Evolutionary conservation across 345 rosid species (phyloP).

Genomic region (Hibiscus syriacus): DNA sequence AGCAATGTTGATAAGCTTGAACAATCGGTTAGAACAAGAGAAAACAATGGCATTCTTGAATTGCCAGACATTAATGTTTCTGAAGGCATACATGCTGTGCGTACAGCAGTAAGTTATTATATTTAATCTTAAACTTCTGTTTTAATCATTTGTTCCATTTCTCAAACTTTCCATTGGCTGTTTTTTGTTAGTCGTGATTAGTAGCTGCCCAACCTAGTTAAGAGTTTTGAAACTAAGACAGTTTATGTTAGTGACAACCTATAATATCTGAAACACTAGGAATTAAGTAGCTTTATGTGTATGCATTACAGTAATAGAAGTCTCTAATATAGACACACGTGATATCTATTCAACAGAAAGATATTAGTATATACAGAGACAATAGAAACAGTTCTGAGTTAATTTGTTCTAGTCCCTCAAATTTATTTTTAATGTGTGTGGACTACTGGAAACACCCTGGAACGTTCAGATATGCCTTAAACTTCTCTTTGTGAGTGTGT

Average conservation of each 20-base stretch:
- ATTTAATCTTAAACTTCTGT: background rate
- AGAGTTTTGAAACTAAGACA: background rate
- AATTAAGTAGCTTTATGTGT: background rate
- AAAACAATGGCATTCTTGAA: slow-evolving; percentile 43
- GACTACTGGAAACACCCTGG: background rate
- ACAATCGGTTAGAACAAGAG: slow-evolving; percentile 37
- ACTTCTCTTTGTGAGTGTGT: background rate
- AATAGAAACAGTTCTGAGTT: background rate
- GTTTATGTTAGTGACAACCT: slow-evolving; percentile 6
- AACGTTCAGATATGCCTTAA: background rate
- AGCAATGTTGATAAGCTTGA: slow-evolving; percentile 30
- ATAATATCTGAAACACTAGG: background rate
- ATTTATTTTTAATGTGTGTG: background rate
- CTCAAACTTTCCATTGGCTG: background rate
- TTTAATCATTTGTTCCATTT: background rate
- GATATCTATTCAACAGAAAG: background rate
- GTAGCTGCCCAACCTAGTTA: background rate
- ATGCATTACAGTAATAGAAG: background rate
- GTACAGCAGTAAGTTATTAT: slow-evolving; percentile 39
- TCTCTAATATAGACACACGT: background rate
- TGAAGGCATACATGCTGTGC: slow-evolving; percentile 39
- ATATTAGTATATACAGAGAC: background rate
- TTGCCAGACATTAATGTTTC: slow-evolving; percentile 50
- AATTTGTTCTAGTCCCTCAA: background rate
- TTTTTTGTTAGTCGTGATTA: background rate